Evolutionary conservation across 2,329 filamentous ascomycete genomes (phyloP).

Genomic region (Albifimbria verrucaria): DNA sequence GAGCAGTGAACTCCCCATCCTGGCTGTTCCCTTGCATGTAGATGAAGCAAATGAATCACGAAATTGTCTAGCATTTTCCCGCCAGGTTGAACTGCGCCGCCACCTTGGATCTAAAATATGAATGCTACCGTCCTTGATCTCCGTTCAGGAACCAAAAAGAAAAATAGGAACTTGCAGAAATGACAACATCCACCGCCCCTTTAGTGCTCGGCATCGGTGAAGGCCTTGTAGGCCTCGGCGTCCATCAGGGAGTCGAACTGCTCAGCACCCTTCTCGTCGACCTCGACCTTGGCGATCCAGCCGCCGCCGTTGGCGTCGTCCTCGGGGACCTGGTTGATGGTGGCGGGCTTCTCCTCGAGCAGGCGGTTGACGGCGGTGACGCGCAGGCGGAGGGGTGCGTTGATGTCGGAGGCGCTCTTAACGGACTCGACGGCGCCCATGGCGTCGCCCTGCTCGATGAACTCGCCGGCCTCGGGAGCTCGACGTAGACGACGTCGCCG

Average conservation of each 20-base stretch:
- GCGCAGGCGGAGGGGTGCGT: constrained; percentile 77
- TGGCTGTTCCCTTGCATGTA: not conserved
- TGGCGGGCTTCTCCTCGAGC: constrained; percentile 80
- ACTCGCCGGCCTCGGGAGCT: constrained; percentile 68
- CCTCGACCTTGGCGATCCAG: constrained; percentile 88
- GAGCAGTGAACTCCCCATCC: not conserved
- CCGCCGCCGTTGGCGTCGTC: constrained; percentile 70
- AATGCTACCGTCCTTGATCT: too few species aligned
- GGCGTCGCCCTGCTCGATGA: constrained; percentile 72
- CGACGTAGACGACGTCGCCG: constrained; percentile 95
- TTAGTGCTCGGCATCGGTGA: constrained; percentile 50
- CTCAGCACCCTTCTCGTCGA: constrained; percentile 61
- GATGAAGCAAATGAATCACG: constrained; percentile 8
- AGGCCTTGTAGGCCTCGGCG: constrained; percentile 71
- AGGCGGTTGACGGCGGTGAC: constrained; percentile 70
- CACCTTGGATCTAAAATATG: not conserved
- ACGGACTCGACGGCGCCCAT: constrained; percentile 97
- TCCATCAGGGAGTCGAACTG: constrained; percentile 78
- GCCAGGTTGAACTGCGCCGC: constrained; percentile 18
- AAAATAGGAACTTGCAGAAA: too few species aligned
- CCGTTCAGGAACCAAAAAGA: too few species aligned
- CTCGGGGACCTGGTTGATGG: constrained; percentile 89
- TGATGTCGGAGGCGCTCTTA: constrained; percentile 97
- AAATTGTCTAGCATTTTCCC: constrained; percentile 11
- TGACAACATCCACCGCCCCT: too few species aligned